These are phyloP conservation scores for Hamigera avellanea DNA, from an alignment of 495 filamentous ascomycete genomes.

Conservation along the genomic window DNA sequence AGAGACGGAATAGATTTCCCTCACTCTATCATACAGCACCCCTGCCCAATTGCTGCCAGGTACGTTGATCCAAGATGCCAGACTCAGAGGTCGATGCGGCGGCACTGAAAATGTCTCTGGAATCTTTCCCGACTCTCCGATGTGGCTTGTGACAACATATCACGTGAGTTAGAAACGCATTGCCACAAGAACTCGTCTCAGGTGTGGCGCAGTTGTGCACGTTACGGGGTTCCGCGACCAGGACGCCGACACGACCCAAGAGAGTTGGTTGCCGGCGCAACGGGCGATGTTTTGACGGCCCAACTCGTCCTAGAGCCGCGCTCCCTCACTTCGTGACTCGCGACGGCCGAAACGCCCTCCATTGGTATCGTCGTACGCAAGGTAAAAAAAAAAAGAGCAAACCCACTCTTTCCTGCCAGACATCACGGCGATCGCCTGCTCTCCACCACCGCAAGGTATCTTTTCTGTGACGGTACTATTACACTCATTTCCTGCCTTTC, in stretches of 20 bases:
- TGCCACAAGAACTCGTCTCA: background rate
- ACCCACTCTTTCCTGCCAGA: background rate
- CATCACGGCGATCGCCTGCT: background rate
- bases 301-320: background rate
- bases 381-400: background rate
- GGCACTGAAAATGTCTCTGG: too few relatives aligned
- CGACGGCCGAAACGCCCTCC: background rate
- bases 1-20: background rate
- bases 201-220: background rate
- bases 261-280: conserved; percentile 7
- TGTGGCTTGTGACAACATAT: background rate
- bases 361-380: background rate
- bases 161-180: background rate
- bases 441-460: conserved; percentile 4
- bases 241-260: background rate
- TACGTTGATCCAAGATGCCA: too few relatives aligned
- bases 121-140: background rate
- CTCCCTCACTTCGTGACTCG: background rate
- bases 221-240: background rate
- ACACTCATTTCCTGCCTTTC: conserved; percentile 3
- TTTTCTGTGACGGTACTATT: conserved; percentile 12
- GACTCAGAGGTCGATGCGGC: too few relatives aligned
- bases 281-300: conserved; percentile 6
- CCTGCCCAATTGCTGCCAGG: background rate
- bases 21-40: background rate